Evolutionary conservation across 129 eudicot genomes (phyloP).

Genomic region (Saposhnikovia divaricata): DNA sequence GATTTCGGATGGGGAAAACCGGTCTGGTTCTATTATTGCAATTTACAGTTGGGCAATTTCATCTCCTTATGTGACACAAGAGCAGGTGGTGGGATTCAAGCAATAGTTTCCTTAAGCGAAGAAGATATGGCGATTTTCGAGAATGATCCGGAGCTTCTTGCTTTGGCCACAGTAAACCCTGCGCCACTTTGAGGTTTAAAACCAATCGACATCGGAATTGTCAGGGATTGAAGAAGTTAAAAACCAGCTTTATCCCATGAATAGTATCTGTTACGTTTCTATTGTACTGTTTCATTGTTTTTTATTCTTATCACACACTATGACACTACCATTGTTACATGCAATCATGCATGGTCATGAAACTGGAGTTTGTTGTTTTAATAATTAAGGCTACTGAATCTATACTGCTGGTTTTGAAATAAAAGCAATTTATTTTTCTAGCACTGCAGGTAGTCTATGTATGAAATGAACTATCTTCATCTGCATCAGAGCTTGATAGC

Average conservation of each 20-base stretch:
- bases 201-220: too few species aligned
- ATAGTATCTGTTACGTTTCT: neutral
- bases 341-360: neutral
- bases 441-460: too few species aligned
- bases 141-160: constrained; percentile 1
- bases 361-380: neutral
- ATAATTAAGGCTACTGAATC: too few species aligned
- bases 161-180: constrained; percentile 8
- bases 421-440: too few species aligned
- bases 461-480: too few species aligned
- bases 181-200: neutral
- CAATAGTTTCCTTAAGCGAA: neutral
- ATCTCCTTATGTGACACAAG: neutral
- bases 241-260: too few species aligned
- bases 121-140: constrained; percentile 10
- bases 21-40: neutral
- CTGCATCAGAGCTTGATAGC: too few species aligned
- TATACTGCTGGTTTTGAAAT: too few species aligned
- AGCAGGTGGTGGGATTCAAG: constrained; percentile 11
- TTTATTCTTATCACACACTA: too few species aligned
- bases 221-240: too few species aligned
- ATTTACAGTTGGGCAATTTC: neutral
- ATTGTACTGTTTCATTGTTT: too few species aligned
- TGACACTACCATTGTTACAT: neutral
- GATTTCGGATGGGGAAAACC: constrained; percentile 22